phyloP scores from a whole-genome alignment of 495 filamentous ascomycete genomes.

The Physcia stellaris region DNA sequence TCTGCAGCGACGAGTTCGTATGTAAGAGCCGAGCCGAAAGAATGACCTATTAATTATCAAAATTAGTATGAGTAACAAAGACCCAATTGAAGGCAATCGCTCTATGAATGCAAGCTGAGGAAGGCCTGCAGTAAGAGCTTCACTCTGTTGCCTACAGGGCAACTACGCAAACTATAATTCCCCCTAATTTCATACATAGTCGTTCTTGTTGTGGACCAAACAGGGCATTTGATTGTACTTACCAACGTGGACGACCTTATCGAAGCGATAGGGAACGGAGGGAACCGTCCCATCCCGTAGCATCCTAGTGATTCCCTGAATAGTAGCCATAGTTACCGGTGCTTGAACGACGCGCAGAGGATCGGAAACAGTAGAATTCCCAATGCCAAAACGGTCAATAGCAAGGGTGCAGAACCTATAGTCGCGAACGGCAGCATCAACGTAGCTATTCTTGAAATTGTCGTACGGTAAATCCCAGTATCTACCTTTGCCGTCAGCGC shows the following conservation, averaged over 20 bases:
- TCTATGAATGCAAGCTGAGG: too few species aligned
- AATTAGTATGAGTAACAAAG: too few species aligned
- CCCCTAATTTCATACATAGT: too few species aligned
- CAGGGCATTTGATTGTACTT: too few species aligned
- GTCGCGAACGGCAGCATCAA: slow-evolving; percentile 34
- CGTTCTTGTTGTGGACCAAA: too few species aligned
- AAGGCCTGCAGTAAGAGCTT: too few species aligned
- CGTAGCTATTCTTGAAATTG: slow-evolving; percentile 42
- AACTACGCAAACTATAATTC: too few species aligned
- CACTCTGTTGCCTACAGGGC: too few species aligned
- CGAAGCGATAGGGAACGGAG: slow-evolving; percentile 20
- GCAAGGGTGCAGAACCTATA: slow-evolving; percentile 40
- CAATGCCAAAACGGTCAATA: slow-evolving; percentile 46
- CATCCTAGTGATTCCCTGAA: slow-evolving; percentile 31
- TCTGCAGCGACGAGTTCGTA: neutral
- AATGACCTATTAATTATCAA: neutral
- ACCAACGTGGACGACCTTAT: slow-evolving; percentile 46
- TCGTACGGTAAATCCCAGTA: slow-evolving; percentile 48
- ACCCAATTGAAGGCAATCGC: too few species aligned
- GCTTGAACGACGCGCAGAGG: slow-evolving; percentile 40
- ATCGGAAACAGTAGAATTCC: slow-evolving; percentile 39
- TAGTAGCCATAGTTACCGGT: slow-evolving; percentile 34
- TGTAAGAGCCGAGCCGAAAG: neutral
- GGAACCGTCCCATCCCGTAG: slow-evolving; percentile 30
- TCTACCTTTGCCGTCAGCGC: too few species aligned